These are phyloP conservation scores for Sophora flavescens DNA, from an alignment of 306 rosid genomes.

Conservation along the genomic window DNA sequence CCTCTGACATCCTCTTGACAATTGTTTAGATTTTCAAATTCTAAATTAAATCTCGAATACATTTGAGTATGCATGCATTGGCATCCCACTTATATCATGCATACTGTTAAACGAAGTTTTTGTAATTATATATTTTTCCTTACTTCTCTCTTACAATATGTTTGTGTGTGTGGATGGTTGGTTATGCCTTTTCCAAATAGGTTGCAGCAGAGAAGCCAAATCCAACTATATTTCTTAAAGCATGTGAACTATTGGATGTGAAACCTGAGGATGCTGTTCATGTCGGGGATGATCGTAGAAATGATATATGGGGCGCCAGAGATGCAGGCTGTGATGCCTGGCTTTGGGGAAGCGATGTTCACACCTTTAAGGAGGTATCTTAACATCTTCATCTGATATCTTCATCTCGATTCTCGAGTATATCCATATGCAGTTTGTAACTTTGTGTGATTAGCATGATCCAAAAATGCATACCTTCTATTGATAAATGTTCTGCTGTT, in stretches of 20 bases:
- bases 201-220: slow-evolving; percentile 96
- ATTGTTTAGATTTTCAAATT: slow-evolving; percentile 18
- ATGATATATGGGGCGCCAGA: slow-evolving; percentile 98
- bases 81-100: not conserved
- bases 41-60: not conserved
- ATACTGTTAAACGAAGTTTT: not conserved
- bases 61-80: slow-evolving; percentile 33
- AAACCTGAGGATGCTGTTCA: slow-evolving; percentile 95
- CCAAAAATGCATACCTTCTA: slow-evolving; percentile 5
- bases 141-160: slow-evolving; percentile 27
- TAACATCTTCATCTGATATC: slow-evolving; percentile 33
- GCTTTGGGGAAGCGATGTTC: slow-evolving; percentile 99
- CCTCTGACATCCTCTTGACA: slow-evolving; percentile 20
- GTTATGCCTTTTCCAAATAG: slow-evolving; percentile 52
- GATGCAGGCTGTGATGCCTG: slow-evolving; percentile 99
- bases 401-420: not conserved
- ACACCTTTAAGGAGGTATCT: slow-evolving; percentile 89
- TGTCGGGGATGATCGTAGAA: slow-evolving; percentile 95
- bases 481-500: not conserved
- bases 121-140: not conserved
- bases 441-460: slow-evolving; percentile 1
- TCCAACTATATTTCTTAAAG: slow-evolving; percentile 97
- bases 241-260: slow-evolving; percentile 85
- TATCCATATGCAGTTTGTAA: slow-evolving; percentile 9
- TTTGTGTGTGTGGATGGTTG: slow-evolving; percentile 37